Evolutionary conservation across 176 grass and related monocot species (phyloP).

Genomic region (Leersia perrieri): DNA sequence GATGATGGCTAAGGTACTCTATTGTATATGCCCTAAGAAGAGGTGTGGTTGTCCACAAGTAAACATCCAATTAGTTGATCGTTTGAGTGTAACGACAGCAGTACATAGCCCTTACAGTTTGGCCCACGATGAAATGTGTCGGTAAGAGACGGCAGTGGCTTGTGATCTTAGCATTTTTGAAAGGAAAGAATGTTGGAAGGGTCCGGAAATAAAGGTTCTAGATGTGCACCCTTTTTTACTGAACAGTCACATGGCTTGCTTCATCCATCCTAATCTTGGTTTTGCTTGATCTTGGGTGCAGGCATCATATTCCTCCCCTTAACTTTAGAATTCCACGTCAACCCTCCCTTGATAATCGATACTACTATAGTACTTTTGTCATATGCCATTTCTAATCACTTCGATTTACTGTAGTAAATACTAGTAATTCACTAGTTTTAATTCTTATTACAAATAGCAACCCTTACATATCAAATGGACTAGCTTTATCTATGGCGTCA

Average conservation of each 20-base stretch:
- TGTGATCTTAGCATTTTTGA: not conserved
- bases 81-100: not conserved
- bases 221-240: slow-evolving; percentile 13
- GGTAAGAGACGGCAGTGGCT: not conserved
- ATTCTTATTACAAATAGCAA: not conserved
- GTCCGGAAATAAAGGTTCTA: slow-evolving; percentile 38
- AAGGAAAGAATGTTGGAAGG: slow-evolving; percentile 23
- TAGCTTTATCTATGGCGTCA: too few relatives aligned
- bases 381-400: not conserved
- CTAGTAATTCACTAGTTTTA: too few relatives aligned
- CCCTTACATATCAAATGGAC: too few relatives aligned
- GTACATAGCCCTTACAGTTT: not conserved
- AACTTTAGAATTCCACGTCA: not conserved
- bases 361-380: not conserved
- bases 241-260: slow-evolving; percentile 44
- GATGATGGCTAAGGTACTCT: not conserved
- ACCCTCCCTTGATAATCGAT: not conserved
- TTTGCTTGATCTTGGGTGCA: slow-evolving; percentile 57
- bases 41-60: too few relatives aligned
- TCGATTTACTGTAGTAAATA: not conserved
- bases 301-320: slow-evolving; percentile 48
- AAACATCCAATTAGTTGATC: not conserved
- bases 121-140: not conserved
- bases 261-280: slow-evolving; percentile 26
- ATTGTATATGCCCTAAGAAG: not conserved